These are phyloP conservation scores for Agrocybe praecox DNA, from an alignment of 768 basidiomycete genomes.

Conservation along the genomic window DNA sequence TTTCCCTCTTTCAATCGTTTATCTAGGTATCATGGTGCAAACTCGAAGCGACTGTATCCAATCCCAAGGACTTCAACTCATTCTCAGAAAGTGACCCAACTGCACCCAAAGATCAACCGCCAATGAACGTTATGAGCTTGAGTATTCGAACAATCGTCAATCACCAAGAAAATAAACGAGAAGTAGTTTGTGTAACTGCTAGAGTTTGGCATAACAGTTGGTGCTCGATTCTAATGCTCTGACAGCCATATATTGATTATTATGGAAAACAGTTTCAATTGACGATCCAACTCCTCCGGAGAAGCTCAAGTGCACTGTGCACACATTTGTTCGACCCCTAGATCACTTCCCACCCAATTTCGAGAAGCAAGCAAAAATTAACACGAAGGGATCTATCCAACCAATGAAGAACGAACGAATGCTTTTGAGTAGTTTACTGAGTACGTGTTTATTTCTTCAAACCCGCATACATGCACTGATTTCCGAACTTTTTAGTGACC, in stretches of 20 bases:
- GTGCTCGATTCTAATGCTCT: slow-evolving; percentile 16
- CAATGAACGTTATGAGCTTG: slow-evolving; percentile 89
- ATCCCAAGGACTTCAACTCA: slow-evolving; percentile 89
- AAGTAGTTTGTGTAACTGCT: slow-evolving; percentile 84
- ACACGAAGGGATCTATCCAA: slow-evolving; percentile 68
- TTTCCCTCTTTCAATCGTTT: not conserved
- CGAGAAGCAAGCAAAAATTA: slow-evolving; percentile 65
- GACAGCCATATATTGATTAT: not conserved
- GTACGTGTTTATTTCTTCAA: slow-evolving; percentile 37
- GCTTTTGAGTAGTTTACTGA: slow-evolving; percentile 80
- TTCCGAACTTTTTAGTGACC: slow-evolving; percentile 49
- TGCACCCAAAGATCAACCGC: slow-evolving; percentile 81
- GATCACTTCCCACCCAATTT: slow-evolving; percentile 87
- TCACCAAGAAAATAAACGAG: slow-evolving; percentile 91
- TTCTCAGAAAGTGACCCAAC: slow-evolving; percentile 70
- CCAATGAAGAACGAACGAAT: slow-evolving; percentile 83
- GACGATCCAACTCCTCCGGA: slow-evolving; percentile 94
- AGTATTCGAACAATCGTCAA: slow-evolving; percentile 91
- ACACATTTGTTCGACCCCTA: slow-evolving; percentile 89
- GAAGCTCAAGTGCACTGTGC: slow-evolving; percentile 75
- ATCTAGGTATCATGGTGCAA: slow-evolving; percentile 95
- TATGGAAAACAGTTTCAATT: slow-evolving; percentile 63
- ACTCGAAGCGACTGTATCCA: slow-evolving; percentile 78
- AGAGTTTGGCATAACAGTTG: slow-evolving; percentile 77
- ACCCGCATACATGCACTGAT: not conserved